phyloP scores from a whole-genome alignment of 176 grass and related monocot species.

The Eremochloa ophiuroides region DNA sequence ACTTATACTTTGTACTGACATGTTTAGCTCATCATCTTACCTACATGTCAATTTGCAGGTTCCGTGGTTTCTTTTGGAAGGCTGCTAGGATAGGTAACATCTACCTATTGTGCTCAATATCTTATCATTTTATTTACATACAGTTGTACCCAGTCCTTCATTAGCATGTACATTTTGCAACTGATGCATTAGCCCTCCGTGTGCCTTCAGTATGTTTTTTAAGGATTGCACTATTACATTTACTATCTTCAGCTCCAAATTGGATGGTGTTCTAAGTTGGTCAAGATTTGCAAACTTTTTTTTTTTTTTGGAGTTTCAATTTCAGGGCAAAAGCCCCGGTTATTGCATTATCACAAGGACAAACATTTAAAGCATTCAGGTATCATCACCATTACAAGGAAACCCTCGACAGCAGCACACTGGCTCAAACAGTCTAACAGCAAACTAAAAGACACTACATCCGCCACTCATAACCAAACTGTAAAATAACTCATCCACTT shows the following conservation, averaged over 20 bases:
- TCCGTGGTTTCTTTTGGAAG: conserved; percentile 77
- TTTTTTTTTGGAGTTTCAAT: no score
- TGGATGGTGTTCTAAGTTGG: background rate
- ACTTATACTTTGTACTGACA: background rate
- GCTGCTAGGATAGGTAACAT: conserved; percentile 64
- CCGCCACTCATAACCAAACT: no score
- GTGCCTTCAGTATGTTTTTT: background rate
- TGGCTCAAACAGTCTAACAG: no score
- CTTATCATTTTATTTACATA: background rate
- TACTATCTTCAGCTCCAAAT: no score
- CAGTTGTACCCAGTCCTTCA: background rate
- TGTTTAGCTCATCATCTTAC: conserved; percentile 14
- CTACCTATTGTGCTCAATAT: background rate
- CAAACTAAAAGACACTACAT: no score
- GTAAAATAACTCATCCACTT: no score
- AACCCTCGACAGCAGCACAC: no score
- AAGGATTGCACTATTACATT: background rate
- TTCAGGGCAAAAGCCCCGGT: no score
- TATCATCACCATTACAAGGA: no score
- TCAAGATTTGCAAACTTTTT: background rate
- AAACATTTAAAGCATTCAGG: no score
- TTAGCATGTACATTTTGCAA: background rate
- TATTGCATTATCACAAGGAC: no score
- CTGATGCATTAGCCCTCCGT: background rate
- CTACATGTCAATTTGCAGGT: conserved; percentile 36